Evolutionary conservation across 2,329 filamentous ascomycete species (phyloP), one percentile per base, ranked within the genome.

Genomic region (Alternaria ventricosa): DNA sequence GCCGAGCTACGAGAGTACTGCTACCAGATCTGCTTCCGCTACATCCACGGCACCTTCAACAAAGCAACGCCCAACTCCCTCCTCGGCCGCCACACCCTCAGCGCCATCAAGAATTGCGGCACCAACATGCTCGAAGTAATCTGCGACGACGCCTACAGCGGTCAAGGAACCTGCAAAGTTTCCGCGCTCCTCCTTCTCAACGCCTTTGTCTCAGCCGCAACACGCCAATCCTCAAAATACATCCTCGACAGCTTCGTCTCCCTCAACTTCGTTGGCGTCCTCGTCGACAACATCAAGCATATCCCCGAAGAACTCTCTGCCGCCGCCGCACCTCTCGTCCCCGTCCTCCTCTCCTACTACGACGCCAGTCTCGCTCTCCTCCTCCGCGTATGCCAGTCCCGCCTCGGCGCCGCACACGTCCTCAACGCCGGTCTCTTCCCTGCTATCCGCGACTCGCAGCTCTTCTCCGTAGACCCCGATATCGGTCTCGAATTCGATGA

Each of bases 381-480:
- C 25, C 86, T 97, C 23, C 90, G 94, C 68, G 87, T 98, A 55
- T 92, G 92, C 58, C 93, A 97, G 78, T 95, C 91, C 2, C 90
- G 92, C 61, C 83, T 87, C n/a, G 96, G 96, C 27, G 94, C 96
- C 50, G 91, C 90, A 61, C 89, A 93, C 67, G 89, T 97, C n/a
- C 85, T 98, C 45, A 94, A 96, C 73, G 92, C 93, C 9, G 95
- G 95, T 65, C 86, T 99, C 6, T 95, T 99, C 83, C 87, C 90
- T 47, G 87, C 92, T 0, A 84, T 98, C 27, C 91, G 92, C 66
- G 88, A 91, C 60, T 97, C 94, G 1, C 88, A 89, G n/a, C 86
- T 98, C 22, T 99, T 98, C 78, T 85, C 89, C 9, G 92, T 92
- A 12, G 96, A 99, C 78, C 96, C 96, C 1, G 96, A 99, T 79